phyloP scores from a whole-genome alignment of 2,329 filamentous ascomycete genomes.

The Huntiella savannae region DNA sequence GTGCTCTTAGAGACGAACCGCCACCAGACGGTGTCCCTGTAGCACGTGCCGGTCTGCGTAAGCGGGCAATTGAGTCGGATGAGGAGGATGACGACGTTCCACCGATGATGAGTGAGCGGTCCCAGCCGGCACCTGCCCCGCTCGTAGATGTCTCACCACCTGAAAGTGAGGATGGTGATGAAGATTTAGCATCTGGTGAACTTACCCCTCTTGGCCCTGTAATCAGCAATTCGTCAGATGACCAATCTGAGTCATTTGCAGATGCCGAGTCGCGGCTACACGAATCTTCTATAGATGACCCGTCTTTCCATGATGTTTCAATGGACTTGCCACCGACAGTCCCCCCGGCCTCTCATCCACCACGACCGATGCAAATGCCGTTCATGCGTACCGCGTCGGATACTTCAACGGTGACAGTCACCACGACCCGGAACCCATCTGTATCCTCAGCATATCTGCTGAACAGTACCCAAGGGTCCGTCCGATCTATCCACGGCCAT shows the following conservation, averaged over 20 bases:
- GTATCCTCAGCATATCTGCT: conserved; percentile 30
- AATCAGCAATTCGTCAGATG: background rate
- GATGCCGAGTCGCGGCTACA: background rate
- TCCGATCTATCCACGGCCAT: conserved; percentile 24
- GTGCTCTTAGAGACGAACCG: conserved; percentile 42
- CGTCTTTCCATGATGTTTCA: conserved; percentile 7
- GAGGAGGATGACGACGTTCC: conserved; percentile 24
- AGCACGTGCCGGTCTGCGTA: conserved; percentile 39
- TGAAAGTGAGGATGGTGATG: conserved; percentile 5
- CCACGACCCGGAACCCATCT: conserved; percentile 31
- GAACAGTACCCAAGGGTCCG: conserved; percentile 23
- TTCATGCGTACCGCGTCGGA: conserved; percentile 31
- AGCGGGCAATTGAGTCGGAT: conserved; percentile 45
- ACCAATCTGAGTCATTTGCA: conserved; percentile 4
- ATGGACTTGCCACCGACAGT: conserved; percentile 13
- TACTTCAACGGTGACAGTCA: conserved; percentile 17
- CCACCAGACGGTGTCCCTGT: conserved; percentile 48
- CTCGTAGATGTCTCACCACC: conserved; percentile 19
- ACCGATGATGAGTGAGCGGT: conserved; percentile 13
- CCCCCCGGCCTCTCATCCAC: conserved; percentile 15
- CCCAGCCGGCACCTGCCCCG: conserved; percentile 3
- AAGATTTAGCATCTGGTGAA: conserved; percentile 4
- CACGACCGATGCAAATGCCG: conserved; percentile 24
- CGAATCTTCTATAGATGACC: background rate
- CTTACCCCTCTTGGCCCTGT: conserved; percentile 4